Base-by-base conservation (phyloP, 2,329 filamentous ascomycete genomes). In the Elsinoe batatas region DNA sequence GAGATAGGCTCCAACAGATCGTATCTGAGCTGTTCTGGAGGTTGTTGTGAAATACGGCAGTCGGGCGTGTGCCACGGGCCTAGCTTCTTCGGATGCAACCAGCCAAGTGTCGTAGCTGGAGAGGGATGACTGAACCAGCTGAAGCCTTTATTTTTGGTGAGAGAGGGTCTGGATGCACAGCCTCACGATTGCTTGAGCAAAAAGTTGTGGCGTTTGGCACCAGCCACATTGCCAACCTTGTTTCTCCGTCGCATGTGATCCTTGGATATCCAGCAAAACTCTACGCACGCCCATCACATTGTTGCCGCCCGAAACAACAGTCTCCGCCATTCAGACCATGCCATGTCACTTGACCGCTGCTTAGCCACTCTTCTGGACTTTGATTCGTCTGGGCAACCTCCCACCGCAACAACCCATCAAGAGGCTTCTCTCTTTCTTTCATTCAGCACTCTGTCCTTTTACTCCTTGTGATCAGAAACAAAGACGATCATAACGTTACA, bases 311-410 rank as follows among this genome's bases (percentile, higher is more conserved):
- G 47, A 55, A 43, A 18, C n/a, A 20, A 18, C 18, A 8, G 12
- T 20, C 15, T 17, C 51, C n/a, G 22, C 53, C 38, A 55, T 17
- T 46, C 26, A 55, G 26, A 32, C 18, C 17, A 37, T 35, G 40
- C 38, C 53, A 46, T 33, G 53, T 55, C 38, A 51, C 47, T 55
- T 55, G 42, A 55, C 53, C 47, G 47, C 47, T 35, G 47, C 47
- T 49, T 49, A 49, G 44, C 26, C 44, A 49, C 44, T 33, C 26
- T 38, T 51, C 47, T 51, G 47, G 47, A 38, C 47, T 26, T 15
- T 51, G 32, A 38, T 38, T 37, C 32, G 35, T 35, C 47, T 51
- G 47, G 47, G 35, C 10, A 35, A 49, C 44, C 26, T 35, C 44
- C 44, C 30, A 49, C 33, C 36, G 18, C 37, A 43, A 30, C 18